Conservation (phyloP, 2,329 filamentous ascomycete genomes). For the Calonectria hongkongensis region DNA sequence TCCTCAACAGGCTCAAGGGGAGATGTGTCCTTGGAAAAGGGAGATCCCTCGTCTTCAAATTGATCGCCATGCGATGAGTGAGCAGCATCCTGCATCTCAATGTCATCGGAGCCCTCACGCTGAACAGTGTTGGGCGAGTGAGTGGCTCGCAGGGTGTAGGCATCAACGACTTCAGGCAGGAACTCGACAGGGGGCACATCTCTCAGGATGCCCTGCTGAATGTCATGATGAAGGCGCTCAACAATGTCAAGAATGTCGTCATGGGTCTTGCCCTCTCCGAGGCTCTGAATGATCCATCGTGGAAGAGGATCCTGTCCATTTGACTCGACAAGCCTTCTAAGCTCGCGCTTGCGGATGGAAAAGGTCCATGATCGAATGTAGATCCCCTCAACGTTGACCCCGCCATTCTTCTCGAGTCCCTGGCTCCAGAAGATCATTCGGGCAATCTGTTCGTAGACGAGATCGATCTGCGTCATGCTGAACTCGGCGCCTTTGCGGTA, state of each 20-base stretch:
- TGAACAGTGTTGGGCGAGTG: constrained; percentile 43
- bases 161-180: constrained; percentile 71
- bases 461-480: constrained; percentile 76
- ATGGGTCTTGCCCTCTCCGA: constrained; percentile 69
- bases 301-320: constrained; percentile 51
- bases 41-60: constrained; percentile 44
- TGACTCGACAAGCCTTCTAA: constrained; percentile 69
- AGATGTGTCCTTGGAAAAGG: constrained; percentile 52
- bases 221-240: constrained; percentile 65
- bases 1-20: constrained; percentile 53
- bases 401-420: constrained; percentile 62
- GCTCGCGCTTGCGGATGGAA: constrained; percentile 78
- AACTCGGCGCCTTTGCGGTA: constrained; percentile 80
- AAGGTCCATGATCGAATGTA: constrained; percentile 73
- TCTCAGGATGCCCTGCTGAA: constrained; percentile 63
- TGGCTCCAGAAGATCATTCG: constrained; percentile 79
- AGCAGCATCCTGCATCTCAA: constrained; percentile 37
- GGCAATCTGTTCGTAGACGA: constrained; percentile 78
- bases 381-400: constrained; percentile 55
- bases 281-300: constrained; percentile 68
- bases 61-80: constrained; percentile 37
- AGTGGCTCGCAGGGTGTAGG: constrained; percentile 50
- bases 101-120: constrained; percentile 40
- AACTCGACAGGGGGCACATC: constrained; percentile 77
- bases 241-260: constrained; percentile 69